Evolutionary conservation across 805 yeast species (phyloP), one percentile per base, ranked within the genome.

Genomic region (Lipomyces chichibuensis): DNA sequence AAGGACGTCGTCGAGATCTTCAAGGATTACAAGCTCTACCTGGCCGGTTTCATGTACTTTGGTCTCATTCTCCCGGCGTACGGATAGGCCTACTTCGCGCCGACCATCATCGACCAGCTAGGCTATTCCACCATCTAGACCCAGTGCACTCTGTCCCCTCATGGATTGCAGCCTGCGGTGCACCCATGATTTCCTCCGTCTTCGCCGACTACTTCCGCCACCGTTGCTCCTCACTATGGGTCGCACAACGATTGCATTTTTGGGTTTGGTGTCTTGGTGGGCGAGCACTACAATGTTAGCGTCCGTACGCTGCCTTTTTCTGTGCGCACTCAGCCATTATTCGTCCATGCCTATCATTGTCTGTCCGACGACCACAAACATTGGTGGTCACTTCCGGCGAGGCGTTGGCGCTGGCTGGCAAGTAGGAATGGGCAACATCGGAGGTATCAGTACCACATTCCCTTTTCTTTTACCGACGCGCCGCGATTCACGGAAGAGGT

Each of bases 81-180:
- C 72, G 89, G 91, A 55, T 88, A 88, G 73, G 92, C 92, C 17
- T 88, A 85, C 76, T 88, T 88, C 75, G 88, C 92, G 25, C 87
- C 91, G 55, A 81, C 88, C 37, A 88, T 88, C 74, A 87, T 88
- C 74, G 80, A 80, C 62, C 77, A 83, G 53, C 80, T 88, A 79
- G 88, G 89, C 25, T 83, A 88, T 80, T 83, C 91, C 1, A 87
- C 91, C 2, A 88, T 87, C 73, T 81, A 84, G 64, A 94, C 96
- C 9, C 92, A 92, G 77, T 88, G 64, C 88, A 88, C 78, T 89
- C 96, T 0, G 90, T 92, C 59, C 92, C 91, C 71, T 96, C 97
- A 25, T 92, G 96, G 93, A 81, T 90, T 54, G 79, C 83, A 35
- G 90, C 96, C 0, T 89, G 91, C 74, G 92, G 88, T 5, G 79